Conservation (phyloP, 257 asterid genomes). For the Craterostigma plantagineum region DNA sequence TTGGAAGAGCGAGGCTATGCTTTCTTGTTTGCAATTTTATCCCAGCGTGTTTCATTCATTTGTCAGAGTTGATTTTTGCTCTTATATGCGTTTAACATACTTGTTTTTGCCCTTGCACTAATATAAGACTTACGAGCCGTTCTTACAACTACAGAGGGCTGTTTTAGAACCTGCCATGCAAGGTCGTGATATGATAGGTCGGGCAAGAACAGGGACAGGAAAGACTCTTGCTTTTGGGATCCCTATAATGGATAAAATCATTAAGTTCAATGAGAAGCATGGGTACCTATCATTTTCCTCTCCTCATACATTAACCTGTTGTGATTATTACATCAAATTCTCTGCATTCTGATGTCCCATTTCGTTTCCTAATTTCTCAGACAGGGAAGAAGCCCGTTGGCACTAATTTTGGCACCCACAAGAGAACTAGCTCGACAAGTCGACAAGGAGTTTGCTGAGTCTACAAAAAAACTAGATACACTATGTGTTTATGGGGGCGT, state of each 20-base stretch:
- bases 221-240: conserved; percentile 83
- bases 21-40: too few species aligned
- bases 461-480: conserved; percentile 59
- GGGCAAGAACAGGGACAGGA: conserved; percentile 95
- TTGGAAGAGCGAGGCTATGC: too few species aligned
- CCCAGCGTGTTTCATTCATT: too few species aligned
- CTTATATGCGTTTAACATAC: too few species aligned
- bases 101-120: too few species aligned
- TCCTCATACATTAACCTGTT: too few species aligned
- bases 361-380: conserved; percentile 20
- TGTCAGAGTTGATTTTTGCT: too few species aligned
- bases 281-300: conserved; percentile 37
- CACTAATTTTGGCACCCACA: conserved; percentile 79
- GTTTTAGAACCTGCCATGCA: conserved; percentile 85
- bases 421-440: conserved; percentile 90
- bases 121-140: neutral
- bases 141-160: conserved; percentile 30
- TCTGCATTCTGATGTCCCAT: neutral
- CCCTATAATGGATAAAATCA: conserved; percentile 61
- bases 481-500: conserved; percentile 85
- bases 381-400: conserved; percentile 66
- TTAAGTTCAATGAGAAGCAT: conserved; percentile 43
- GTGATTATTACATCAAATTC: neutral
- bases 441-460: conserved; percentile 72
- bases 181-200: conserved; percentile 88